Base-by-base conservation (phyloP, 2,329 filamentous ascomycete species). In the Nothopassalora personata region DNA sequence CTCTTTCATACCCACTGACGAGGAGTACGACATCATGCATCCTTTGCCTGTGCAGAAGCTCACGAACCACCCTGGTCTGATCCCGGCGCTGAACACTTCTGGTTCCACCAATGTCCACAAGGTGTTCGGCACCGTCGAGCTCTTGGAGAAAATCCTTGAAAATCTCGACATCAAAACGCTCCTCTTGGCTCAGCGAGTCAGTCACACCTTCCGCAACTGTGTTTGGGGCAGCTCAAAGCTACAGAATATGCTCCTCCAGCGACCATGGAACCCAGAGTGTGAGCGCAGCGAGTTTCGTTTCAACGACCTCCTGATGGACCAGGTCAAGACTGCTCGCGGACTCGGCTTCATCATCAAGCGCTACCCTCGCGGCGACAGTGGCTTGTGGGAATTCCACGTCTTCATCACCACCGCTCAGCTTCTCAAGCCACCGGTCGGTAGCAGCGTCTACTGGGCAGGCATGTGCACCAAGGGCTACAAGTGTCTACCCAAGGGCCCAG, bases 131-230 rank as follows among this genome's bases (percentile, higher is more conserved):
- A 53, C 48, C 15, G n/a, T 33, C 15, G 61, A 63, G 43, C 39
- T 58, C 15, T 45, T 48, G 31, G 56, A 58, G 19, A 31, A 28
- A 23, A 56, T 59, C n/a, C 34, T 54, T 18, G 27, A 33, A 5
- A 31, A 50, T 18, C 15, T 59, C 18, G 57, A 55, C 36, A 51
- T 19, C 15, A 27, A 55, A 6, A 52, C 51, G 4, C 34, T 57
- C 18, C 33, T 57, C 23, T 45, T 57, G 15, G 30, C 31, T 7
- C 47, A 57, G 48, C 49, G 55, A 23, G 55, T 57, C 7, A 45
- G 19, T 10, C 45, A 6, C 23, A 52, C 10, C 6, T 57, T 57
- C 34, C 18, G 47, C 18, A 19, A 9, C 19, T 13, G 19, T 18
- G 5, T 49, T 4, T 10, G n/a, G 9, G 18, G 4, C 18, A 28